Percentiles rank a stretch among this genome's conserved stretches.
phyloP scores from a whole-genome alignment of 768 basidiomycete species.

The Phaffia tasmanica region DNA sequence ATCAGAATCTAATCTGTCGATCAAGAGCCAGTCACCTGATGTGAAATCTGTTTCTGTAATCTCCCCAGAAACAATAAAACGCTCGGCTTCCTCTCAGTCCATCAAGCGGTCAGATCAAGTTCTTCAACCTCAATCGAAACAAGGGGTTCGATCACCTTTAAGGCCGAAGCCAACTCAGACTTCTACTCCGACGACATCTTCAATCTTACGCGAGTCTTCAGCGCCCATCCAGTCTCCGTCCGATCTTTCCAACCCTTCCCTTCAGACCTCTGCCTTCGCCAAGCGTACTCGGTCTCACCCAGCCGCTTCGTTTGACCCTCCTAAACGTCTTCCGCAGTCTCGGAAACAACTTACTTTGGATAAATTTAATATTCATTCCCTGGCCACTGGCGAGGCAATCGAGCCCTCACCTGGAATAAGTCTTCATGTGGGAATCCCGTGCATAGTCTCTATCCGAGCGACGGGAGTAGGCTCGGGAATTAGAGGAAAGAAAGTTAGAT shows the following conservation, averaged over 20 bases:
- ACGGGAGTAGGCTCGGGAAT: neutral
- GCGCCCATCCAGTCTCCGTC: constrained; percentile 33
- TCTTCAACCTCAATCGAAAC: neutral
- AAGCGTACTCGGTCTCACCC: constrained; percentile 28
- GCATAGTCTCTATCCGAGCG: constrained; percentile 56
- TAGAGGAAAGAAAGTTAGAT: constrained; percentile 53
- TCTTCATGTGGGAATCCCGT: constrained; percentile 76
- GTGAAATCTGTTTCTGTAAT: no score
- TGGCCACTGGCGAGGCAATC: constrained; percentile 2
- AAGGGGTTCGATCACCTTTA: neutral
- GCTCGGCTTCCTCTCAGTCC: neutral
- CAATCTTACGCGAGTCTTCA: neutral
- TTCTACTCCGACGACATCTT: constrained; percentile 7
- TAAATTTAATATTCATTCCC: constrained; percentile 11
- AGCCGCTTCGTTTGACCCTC: constrained; percentile 23
- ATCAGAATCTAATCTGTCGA: no score
- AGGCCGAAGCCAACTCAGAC: neutral
- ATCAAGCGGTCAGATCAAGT: neutral
- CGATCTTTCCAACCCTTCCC: constrained; percentile 29
- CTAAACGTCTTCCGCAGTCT: constrained; percentile 7
- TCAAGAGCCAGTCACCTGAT: no score
- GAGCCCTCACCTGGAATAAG: constrained; percentile 47
- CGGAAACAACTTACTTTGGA: neutral
- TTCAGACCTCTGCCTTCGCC: constrained; percentile 31
- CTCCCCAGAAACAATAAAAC: no score